phyloP scores from a whole-genome alignment of 2,329 filamentous ascomycete genomes.

The Elsinoe necatrix region DNA sequence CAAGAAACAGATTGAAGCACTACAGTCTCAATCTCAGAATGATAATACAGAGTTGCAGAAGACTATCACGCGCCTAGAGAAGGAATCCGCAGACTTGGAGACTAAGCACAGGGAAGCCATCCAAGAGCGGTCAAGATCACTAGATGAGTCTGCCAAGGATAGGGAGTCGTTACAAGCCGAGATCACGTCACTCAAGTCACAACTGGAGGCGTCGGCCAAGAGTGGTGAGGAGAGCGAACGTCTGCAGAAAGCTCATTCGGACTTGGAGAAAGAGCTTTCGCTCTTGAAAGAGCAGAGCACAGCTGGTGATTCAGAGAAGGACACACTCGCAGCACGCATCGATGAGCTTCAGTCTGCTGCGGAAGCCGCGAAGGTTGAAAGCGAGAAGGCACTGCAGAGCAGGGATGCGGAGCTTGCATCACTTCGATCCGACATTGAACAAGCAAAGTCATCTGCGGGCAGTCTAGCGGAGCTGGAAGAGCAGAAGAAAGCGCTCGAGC shows the following conservation, averaged over 20 bases:
- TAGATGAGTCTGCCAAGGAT: constrained; percentile 5
- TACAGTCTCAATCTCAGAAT: neutral
- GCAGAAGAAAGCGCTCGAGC: neutral
- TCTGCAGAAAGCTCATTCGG: neutral
- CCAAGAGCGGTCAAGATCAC: constrained; percentile 5
- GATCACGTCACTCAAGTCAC: neutral
- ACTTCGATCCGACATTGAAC: neutral
- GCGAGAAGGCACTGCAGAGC: neutral
- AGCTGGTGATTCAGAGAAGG: neutral
- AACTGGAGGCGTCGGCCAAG: neutral
- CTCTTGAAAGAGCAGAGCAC: constrained; percentile 6
- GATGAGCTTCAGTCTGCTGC: constrained; percentile 13
- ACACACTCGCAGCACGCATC: neutral
- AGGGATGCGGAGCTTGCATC: constrained; percentile 16
- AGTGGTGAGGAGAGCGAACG: neutral
- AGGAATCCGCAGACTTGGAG: constrained; percentile 10
- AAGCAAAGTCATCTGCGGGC: neutral
- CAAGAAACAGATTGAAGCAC: constrained; percentile 1
- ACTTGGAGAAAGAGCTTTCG: neutral
- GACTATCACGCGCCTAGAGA: constrained; percentile 9
- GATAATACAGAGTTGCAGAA: constrained; percentile 16
- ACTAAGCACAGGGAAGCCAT: constrained; percentile 6
- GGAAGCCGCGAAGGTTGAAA: constrained; percentile 6
- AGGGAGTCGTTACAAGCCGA: neutral
- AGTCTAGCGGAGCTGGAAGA: neutral